Percentiles rank a stretch among this genome's conserved stretches.
These are phyloP conservation scores for Knufia petricola DNA, from an alignment of 2,329 filamentous ascomycete species.

Conservation along the genomic window DNA sequence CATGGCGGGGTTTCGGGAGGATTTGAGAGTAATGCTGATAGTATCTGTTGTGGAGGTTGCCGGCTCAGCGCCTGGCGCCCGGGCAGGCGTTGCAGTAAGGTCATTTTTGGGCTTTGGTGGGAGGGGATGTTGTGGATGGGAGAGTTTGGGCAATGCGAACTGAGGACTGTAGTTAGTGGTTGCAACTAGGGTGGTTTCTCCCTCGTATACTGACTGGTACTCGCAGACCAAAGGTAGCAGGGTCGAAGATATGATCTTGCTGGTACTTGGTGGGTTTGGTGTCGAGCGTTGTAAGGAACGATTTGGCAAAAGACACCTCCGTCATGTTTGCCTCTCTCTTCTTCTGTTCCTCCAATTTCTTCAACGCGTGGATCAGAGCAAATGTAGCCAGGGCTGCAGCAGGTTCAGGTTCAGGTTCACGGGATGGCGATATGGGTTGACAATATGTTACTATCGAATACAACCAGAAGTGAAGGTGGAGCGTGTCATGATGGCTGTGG, in stretches of 20 bases:
- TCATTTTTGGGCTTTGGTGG: conserved; percentile 31
- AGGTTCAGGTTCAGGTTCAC: no score
- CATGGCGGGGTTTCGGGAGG: conserved; percentile 64
- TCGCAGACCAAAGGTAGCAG: conserved; percentile 64
- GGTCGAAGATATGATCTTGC: conserved; percentile 84
- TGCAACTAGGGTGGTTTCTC: no score
- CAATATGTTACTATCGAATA: no score
- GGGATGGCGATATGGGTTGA: no score
- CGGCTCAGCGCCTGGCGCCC: conserved; percentile 19
- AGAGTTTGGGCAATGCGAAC: conserved; percentile 41
- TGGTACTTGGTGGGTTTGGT: conserved; percentile 69
- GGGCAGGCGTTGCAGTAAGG: conserved; percentile 22
- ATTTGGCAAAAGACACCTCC: conserved; percentile 76
- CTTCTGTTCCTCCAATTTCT: conserved; percentile 36
- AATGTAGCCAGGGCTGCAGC: conserved; percentile 18
- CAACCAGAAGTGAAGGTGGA: no score
- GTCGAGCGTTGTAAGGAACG: conserved; percentile 72
- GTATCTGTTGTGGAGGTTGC: conserved; percentile 9
- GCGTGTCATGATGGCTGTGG: no score
- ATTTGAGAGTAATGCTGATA: conserved; percentile 56
- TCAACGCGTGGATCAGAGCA: conserved; percentile 33
- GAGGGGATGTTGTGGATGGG: conserved; percentile 31
- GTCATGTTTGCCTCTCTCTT: conserved; percentile 50
- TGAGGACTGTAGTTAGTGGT: no score
- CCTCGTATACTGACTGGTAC: conserved; percentile 67